Evolutionary conservation across 768 basidiomycete genomes (phyloP).

Genomic region (Aureoboletus auriporus): DNA sequence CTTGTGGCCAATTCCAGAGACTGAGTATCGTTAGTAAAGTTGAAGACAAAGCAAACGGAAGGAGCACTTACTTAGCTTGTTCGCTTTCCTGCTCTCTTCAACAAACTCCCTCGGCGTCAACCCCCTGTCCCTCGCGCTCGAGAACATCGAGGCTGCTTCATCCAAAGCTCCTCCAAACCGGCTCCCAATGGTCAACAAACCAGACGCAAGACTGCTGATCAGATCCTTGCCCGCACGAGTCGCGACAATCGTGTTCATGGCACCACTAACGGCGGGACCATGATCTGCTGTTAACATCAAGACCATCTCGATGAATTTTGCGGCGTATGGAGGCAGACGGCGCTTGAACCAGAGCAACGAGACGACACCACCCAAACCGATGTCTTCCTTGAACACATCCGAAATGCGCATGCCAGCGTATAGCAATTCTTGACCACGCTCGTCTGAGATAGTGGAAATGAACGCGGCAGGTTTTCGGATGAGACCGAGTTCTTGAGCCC

Average conservation of each 20-base stretch:
- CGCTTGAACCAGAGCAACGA: conserved; percentile 98
- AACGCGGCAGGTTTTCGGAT: conserved; percentile 98
- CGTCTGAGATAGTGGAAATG: conserved; percentile 99
- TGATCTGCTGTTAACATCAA: conserved; percentile 99
- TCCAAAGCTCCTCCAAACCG: conserved; percentile 99
- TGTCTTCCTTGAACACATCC: conserved; percentile 96
- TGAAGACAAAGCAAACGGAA: neutral
- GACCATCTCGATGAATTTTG: conserved; percentile 99
- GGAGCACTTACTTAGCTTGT: conserved; percentile 78
- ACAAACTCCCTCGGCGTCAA: conserved; percentile 98
- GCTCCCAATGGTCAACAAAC: conserved; percentile 95
- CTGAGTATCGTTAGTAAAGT: conserved; percentile 32
- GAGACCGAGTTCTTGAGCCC: conserved; percentile 97
- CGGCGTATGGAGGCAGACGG: conserved; percentile 84
- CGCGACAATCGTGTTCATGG: conserved; percentile 99
- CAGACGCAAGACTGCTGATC: conserved; percentile 93
- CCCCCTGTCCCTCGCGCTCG: conserved; percentile 83
- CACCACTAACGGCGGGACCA: conserved; percentile 95
- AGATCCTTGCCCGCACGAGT: conserved; percentile 99
- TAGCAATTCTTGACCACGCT: conserved; percentile 96
- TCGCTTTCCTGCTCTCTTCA: conserved; percentile 86
- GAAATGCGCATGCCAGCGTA: conserved; percentile 99
- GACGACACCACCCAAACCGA: conserved; percentile 96
- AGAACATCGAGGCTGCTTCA: conserved; percentile 96
- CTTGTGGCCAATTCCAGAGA: conserved; percentile 99